Evolutionary conservation across 2,329 filamentous ascomycete species (phyloP).

Genomic region (Phaeosphaeriaceae sp.): DNA sequence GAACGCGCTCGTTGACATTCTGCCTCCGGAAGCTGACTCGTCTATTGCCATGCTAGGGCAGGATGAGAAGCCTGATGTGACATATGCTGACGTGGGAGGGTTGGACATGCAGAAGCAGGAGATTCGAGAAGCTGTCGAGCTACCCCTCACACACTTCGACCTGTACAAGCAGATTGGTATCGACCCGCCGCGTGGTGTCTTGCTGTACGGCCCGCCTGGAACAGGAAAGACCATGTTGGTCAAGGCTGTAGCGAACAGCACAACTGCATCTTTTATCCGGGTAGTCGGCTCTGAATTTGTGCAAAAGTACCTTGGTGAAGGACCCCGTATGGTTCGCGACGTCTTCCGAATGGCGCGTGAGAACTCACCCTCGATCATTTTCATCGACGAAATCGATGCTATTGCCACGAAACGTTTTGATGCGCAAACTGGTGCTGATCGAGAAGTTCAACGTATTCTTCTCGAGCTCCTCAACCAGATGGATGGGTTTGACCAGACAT

Average conservation of each 20-base stretch:
- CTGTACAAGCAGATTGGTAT: slow-evolving; percentile 99
- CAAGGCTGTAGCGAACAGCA: slow-evolving; percentile 98
- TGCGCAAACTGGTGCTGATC: slow-evolving; percentile 95
- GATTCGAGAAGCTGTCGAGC: slow-evolving; percentile 95
- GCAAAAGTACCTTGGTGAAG: slow-evolving; percentile 97
- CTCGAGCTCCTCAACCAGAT: slow-evolving; percentile 98
- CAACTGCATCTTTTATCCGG: slow-evolving; percentile 96
- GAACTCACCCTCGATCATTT: slow-evolving; percentile 98
- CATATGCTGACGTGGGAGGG: slow-evolving; percentile 96
- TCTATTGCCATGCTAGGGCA: slow-evolving; percentile 97
- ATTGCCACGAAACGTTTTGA: slow-evolving; percentile 99
- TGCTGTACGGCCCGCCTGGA: slow-evolving; percentile 94
- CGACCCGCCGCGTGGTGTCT: slow-evolving; percentile 92
- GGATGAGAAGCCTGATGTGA: slow-evolving; percentile 97
- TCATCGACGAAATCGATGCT: slow-evolving; percentile 99
- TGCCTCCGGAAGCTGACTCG: slow-evolving; percentile 97
- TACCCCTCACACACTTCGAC: slow-evolving; percentile 96
- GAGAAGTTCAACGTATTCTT: slow-evolving; percentile 97
- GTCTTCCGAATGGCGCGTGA: slow-evolving; percentile 99
- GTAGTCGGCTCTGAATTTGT: slow-evolving; percentile 99
- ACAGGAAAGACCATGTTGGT: slow-evolving; percentile 98
- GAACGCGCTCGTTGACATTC: slow-evolving; percentile 96
- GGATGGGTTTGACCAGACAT: slow-evolving; percentile 98
- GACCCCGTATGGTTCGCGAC: slow-evolving; percentile 97
- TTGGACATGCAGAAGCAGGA: slow-evolving; percentile 99